Conservation (phyloP, 2,329 filamentous ascomycete species). For the Trichoderma harzianum region DNA sequence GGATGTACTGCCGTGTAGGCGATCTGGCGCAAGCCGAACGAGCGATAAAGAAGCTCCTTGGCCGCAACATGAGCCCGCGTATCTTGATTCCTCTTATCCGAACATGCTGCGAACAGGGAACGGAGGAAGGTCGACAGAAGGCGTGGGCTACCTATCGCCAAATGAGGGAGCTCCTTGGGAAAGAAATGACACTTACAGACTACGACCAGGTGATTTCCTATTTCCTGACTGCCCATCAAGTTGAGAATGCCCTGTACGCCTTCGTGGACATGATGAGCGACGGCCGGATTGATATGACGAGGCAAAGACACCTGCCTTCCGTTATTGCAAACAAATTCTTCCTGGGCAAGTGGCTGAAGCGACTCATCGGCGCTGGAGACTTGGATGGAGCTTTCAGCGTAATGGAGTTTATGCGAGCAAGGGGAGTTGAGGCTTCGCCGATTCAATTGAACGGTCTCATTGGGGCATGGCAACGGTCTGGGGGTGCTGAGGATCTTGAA, state of each 20-base stretch:
- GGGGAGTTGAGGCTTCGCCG: slow-evolving; percentile 63
- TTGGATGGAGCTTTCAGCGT: slow-evolving; percentile 69
- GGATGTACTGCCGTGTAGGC: slow-evolving; percentile 58
- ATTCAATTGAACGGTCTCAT: slow-evolving; percentile 81
- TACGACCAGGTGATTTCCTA: slow-evolving; percentile 72
- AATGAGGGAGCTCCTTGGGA: slow-evolving; percentile 58
- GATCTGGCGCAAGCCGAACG: slow-evolving; percentile 58
- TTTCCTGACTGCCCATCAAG: slow-evolving; percentile 64
- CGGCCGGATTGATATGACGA: slow-evolving; percentile 48
- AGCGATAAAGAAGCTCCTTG: slow-evolving; percentile 53
- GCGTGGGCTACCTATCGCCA: slow-evolving; percentile 67
- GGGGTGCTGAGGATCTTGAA: slow-evolving; percentile 49
- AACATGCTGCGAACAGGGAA: slow-evolving; percentile 56
- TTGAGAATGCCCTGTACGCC: slow-evolving; percentile 66
- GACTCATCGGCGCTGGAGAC: slow-evolving; percentile 70
- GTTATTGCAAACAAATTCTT: slow-evolving; percentile 71
- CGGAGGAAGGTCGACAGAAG: slow-evolving; percentile 44
- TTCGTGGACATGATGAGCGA: slow-evolving; percentile 89
- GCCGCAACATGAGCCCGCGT: slow-evolving; percentile 48
- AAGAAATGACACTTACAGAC: slow-evolving; percentile 64
- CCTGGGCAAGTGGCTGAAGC: slow-evolving; percentile 84
- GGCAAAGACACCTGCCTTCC: slow-evolving; percentile 43
- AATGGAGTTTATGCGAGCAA: slow-evolving; percentile 69
- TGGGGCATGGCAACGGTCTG: slow-evolving; percentile 70
- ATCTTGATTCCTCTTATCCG: slow-evolving; percentile 67